Conservation (phyloP, 2,329 filamentous ascomycete genomes). For the Pseudogymnoascus sp. region DNA sequence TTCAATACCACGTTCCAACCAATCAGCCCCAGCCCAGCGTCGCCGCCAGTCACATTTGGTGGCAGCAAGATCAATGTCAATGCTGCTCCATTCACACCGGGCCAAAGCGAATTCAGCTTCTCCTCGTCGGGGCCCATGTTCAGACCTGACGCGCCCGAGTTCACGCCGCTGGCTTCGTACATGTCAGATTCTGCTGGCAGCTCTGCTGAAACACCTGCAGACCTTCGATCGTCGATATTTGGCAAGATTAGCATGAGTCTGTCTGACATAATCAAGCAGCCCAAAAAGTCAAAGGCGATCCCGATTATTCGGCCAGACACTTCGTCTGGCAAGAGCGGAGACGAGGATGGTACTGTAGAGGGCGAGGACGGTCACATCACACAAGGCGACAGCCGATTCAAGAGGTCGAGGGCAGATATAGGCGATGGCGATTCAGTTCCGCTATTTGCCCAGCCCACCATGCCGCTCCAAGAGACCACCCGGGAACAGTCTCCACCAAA, state of each 20-base stretch:
- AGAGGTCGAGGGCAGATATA: constrained; percentile 61
- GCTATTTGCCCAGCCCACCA: constrained; percentile 56
- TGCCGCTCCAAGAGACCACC: constrained; percentile 29
- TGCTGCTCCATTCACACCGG: constrained; percentile 65
- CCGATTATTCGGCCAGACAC: constrained; percentile 66
- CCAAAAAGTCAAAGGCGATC: constrained; percentile 72
- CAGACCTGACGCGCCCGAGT: constrained; percentile 68
- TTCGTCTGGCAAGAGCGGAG: constrained; percentile 33
- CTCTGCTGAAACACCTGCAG: constrained; percentile 31
- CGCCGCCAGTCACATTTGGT: constrained; percentile 23
- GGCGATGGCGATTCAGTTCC: constrained; percentile 67
- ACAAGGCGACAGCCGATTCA: constrained; percentile 62
- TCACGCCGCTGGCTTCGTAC: constrained; percentile 52
- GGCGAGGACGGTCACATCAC: constrained; percentile 54
- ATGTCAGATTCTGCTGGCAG: constrained; percentile 43
- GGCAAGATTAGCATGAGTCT: constrained; percentile 58
- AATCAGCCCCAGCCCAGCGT: constrained; percentile 25
- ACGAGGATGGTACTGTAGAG: constrained; percentile 36
- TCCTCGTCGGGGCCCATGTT: constrained; percentile 60
- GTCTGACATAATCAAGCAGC: constrained; percentile 55
- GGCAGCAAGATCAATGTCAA: constrained; percentile 52
- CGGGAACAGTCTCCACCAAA: constrained; percentile 27
- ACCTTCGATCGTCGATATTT: constrained; percentile 51
- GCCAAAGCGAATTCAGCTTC: constrained; percentile 59
- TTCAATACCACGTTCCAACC: constrained; percentile 18